These are phyloP conservation scores for Candida gigantensis DNA, from an alignment of 1,139 yeast species.

Conservation along the genomic window DNA sequence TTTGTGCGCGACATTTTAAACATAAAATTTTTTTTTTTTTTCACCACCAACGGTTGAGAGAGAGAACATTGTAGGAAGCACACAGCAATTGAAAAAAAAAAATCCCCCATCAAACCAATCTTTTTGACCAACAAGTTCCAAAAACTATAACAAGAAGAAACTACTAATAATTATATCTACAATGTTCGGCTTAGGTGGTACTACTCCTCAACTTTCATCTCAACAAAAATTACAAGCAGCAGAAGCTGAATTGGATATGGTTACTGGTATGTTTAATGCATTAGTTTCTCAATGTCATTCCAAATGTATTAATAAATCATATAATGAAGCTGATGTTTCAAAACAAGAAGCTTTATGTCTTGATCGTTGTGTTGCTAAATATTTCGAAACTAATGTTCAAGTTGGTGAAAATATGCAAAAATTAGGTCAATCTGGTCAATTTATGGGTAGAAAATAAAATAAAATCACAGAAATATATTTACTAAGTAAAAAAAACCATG, in stretches of 20 bases:
- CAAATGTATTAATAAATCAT: slow-evolving; percentile 74
- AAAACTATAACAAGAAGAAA: too few relatives aligned
- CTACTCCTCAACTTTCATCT: slow-evolving; percentile 68
- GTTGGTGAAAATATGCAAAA: slow-evolving; percentile 91
- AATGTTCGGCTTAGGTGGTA: slow-evolving; percentile 84
- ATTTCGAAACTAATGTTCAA: slow-evolving; percentile 93
- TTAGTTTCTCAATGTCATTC: slow-evolving; percentile 80
- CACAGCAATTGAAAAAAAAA: not conserved
- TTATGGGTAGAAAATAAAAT: slow-evolving; percentile 47
- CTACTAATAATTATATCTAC: slow-evolving; percentile 4
- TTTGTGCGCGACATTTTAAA: too few relatives aligned
- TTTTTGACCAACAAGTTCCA: too few relatives aligned
- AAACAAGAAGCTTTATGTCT: slow-evolving; percentile 88
- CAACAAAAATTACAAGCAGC: slow-evolving; percentile 72
- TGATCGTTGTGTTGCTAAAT: slow-evolving; percentile 96
- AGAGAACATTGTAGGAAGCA: too few relatives aligned
- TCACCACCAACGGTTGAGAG: not conserved
- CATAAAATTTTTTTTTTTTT: not conserved
- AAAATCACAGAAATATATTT: not conserved
- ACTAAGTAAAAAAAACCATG: slow-evolving; percentile 4
- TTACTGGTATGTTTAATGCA: slow-evolving; percentile 95
- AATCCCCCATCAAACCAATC: too few relatives aligned
- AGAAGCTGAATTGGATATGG: slow-evolving; percentile 95
- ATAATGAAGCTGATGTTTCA: slow-evolving; percentile 75
- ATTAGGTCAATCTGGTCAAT: slow-evolving; percentile 60